Base-by-base conservation (phyloP, 1,139 yeast species). In the Pneumocystis canis region DNA sequence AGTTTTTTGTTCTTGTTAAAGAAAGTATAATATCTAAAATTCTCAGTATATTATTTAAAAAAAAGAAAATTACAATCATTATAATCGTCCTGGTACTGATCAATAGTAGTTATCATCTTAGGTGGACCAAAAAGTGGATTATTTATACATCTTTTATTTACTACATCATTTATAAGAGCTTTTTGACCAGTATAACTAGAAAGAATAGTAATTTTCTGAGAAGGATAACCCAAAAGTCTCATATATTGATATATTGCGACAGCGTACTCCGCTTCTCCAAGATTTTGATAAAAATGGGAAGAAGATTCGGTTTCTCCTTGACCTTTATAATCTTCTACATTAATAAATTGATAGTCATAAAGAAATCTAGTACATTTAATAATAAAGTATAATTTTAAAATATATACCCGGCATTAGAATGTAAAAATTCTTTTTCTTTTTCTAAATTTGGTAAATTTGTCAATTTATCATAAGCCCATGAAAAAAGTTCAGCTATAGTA, bases 221-320 rank as follows among this genome's bases (percentile, higher is more conserved):
- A 62, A 0, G 82, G 77, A 67, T 81, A 81, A 0, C 82, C 83
- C 25, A 78, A 66, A 2, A 76, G 68, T 31, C 79, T 69, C 79
- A 83, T 73, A 67, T 80, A 82, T 70, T 76, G 77, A 68, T 74
- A 82, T 9, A 82, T 67, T 0, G 74, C 72, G 9, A 80, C 80
- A 16, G 79, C 74, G 66, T 74, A 80, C 66, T 81, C 84, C 0
- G 86, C 87, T 67, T 83, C 87, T 11, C 76, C 79, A 11, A 80
- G 67, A 65, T 79, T 79, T 64, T 78, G 77, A 66, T 69, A 70
- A 58, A 69, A 66, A 1, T 68, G 72, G 7, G 72, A 70, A 1
- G 68, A 64, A 2, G 71, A 72, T 61, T 73, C 74, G 1, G 69
- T 64, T 60, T 75, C 78, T 5, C 72, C 72, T 9, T 67, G 66